Evolutionary conservation across 2,329 filamentous ascomycete species (phyloP), one percentile per base, ranked within the genome.

Genomic region (Harringtonia lauricola): DNA sequence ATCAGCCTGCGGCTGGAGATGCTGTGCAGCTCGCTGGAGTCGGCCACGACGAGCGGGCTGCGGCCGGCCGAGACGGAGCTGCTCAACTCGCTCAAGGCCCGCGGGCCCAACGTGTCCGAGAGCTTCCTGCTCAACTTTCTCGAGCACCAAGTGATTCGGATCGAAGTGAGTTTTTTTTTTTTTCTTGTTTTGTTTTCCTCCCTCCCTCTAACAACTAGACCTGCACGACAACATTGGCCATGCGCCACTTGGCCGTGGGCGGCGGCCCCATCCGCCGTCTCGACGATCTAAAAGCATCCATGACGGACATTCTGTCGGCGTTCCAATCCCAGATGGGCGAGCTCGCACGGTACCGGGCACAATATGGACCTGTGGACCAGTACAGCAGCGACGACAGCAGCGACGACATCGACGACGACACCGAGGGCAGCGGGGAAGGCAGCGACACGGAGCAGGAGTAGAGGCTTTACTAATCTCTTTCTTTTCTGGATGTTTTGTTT

Each of bases 71-170:
- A 95, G 64, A 86, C 84, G 30, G 83, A 86, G 52, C 65, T 96
- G 44, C 66, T 95, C 51, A 87, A 95, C 50, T 66, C 71, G 41
- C 71, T 79, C 59, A 74, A 70, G 58, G 60, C 70, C 44, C 65
- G 81, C 35, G 86, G 85, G 41, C 87, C 86, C 12, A 88, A 95
- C 59, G 77, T 95, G 43, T 87, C 89, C 24, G 92, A 96, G 68
- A 72, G 78, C 42, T 90, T 94, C 62, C 67, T 96, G 62, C 65
- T 94, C 44, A 88, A 86, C 56, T 87, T 98, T 56, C 75, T 96
- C 61, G 89, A 94, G 59, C 89, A 96, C 59, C 88, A 95, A 71
- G 84, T 98, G 53, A 89, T 85, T 59, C 79, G 92, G 56, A 94
- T 98, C 59, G 92, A 98, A 79, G 88, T 94, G 70, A 64, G 81